phyloP scores from a whole-genome alignment of 1,139 yeast species.

The Geotrichum restrictum region DNA sequence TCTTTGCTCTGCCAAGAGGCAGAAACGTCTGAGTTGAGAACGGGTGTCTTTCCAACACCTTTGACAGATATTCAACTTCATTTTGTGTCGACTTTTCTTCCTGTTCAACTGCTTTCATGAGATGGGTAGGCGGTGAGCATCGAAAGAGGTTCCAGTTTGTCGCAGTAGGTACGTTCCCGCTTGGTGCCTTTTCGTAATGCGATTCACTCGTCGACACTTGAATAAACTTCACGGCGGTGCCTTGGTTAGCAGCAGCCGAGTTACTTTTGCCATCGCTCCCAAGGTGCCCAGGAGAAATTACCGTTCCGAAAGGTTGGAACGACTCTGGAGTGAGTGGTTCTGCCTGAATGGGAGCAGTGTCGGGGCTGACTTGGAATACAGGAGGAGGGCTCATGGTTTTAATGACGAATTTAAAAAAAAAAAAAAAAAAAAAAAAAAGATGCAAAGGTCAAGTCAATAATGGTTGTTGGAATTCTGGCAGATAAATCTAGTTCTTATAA shows the following conservation, averaged over 20 bases:
- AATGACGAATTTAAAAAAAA: too few relatives aligned
- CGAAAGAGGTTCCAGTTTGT: constrained; percentile 83
- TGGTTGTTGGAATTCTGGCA: too few relatives aligned
- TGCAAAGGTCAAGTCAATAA: too few relatives aligned
- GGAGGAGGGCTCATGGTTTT: constrained; percentile 21
- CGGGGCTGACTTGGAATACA: constrained; percentile 24
- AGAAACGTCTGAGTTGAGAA: constrained; percentile 84
- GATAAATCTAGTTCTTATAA: too few relatives aligned
- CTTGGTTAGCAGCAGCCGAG: constrained; percentile 73
- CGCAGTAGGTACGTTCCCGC: constrained; percentile 44
- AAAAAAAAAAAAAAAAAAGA: too few relatives aligned
- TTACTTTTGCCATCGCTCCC: constrained; percentile 36
- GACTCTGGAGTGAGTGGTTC: constrained; percentile 47
- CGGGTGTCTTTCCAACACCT: constrained; percentile 86
- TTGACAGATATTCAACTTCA: constrained; percentile 46
- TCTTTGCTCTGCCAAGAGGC: constrained; percentile 69
- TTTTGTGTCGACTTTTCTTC: constrained; percentile 1
- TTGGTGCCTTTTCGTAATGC: constrained; percentile 47
- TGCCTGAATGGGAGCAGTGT: constrained; percentile 30
- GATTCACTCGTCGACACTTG: constrained; percentile 67
- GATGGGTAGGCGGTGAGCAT: constrained; percentile 68
- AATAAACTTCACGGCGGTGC: constrained; percentile 80
- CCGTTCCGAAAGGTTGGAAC: constrained; percentile 51
- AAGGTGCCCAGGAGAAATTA: constrained; percentile 55
- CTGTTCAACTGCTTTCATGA: constrained; percentile 39